Evolutionary conservation across 1,284 basidiomycete species (phyloP).

Genomic region (Pulchroboletus neoregius): DNA sequence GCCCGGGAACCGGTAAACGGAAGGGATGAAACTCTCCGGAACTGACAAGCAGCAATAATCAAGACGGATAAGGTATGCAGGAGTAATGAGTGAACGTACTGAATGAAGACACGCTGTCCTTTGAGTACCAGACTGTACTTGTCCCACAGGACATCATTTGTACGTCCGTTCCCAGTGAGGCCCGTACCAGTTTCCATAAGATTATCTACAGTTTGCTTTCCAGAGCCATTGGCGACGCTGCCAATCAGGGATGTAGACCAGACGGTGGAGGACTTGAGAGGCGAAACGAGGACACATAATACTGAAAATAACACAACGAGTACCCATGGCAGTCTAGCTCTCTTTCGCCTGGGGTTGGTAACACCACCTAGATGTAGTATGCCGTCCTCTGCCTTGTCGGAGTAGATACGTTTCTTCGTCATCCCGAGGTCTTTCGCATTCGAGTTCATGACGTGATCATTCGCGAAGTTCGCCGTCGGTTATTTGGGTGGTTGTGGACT

Average conservation of each 20-base stretch:
- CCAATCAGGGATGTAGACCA: not conserved
- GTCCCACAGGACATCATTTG: slow-evolving; percentile 33
- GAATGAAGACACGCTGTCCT: slow-evolving; percentile 33
- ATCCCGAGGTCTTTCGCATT: not conserved
- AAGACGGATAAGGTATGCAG: not conserved
- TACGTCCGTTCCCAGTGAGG: slow-evolving; percentile 32
- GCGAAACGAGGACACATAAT: slow-evolving; percentile 22
- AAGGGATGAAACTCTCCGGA: slow-evolving; percentile 83
- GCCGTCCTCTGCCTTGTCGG: not conserved
- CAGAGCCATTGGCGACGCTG: not conserved
- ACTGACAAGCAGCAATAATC: slow-evolving; percentile 26
- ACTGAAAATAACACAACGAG: slow-evolving; percentile 17
- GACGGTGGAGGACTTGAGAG: not conserved
- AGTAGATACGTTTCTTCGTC: slow-evolving; percentile 1
- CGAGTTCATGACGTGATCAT: slow-evolving; percentile 4
- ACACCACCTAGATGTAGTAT: slow-evolving; percentile 1
- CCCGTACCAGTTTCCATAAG: not conserved
- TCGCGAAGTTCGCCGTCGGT: not conserved
- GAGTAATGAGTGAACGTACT: slow-evolving; percentile 20
- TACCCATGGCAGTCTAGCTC: slow-evolving; percentile 14
- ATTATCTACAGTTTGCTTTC: not conserved
- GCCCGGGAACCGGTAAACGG: slow-evolving; percentile 70
- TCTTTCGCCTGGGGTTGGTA: slow-evolving; percentile 6
- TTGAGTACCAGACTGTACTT: slow-evolving; percentile 32
- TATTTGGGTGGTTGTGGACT: not conserved